Conservation (phyloP, 441 rosid species). For the Jatropha podagrica region DNA sequence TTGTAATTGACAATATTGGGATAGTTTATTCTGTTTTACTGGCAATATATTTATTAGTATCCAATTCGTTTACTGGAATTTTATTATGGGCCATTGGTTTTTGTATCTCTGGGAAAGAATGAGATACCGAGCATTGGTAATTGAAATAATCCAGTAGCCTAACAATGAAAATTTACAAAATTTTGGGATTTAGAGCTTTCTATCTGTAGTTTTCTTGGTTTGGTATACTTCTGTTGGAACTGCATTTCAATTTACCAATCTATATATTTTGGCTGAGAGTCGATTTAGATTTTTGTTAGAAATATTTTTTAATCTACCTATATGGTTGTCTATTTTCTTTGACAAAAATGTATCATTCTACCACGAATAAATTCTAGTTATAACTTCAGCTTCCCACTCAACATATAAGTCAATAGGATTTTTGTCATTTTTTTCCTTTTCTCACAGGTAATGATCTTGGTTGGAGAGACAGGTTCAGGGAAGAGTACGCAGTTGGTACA, state of each 20-base stretch:
- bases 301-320: neutral
- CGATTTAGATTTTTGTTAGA: neutral
- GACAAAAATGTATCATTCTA: neutral
- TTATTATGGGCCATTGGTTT: neutral
- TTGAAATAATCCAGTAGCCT: neutral
- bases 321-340: neutral
- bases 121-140: neutral
- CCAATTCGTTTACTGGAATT: neutral
- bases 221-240: neutral
- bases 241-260: neutral
- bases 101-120: slow-evolving; percentile 1
- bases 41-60: neutral
- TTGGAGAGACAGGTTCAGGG: slow-evolving; percentile 97
- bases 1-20: neutral
- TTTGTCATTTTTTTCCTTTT: slow-evolving; percentile 16
- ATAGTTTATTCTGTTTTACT: neutral
- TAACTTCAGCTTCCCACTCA: neutral
- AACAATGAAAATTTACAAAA: neutral
- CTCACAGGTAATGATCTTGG: slow-evolving; percentile 65
- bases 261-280: neutral
- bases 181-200: neutral
- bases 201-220: neutral
- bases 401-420: neutral
- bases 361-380: neutral
- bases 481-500: slow-evolving; percentile 95